Base-by-base conservation (phyloP, 2,329 filamentous ascomycete genomes). In the Pseudocercospora fijiensis region DNA sequence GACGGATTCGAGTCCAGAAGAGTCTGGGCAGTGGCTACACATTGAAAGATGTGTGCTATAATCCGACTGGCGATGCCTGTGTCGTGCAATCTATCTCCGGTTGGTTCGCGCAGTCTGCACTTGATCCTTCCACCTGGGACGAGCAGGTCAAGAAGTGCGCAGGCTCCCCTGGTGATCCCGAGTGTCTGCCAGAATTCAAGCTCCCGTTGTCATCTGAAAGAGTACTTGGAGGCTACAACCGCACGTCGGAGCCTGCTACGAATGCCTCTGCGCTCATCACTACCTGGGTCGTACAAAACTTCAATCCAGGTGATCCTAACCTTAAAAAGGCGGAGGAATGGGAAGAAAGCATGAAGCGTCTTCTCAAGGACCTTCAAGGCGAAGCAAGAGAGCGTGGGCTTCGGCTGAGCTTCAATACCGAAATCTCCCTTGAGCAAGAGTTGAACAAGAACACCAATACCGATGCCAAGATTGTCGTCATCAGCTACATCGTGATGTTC, bases 401-500 rank as follows among this genome's bases (percentile, higher is more conserved):
- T 9, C 86, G 95, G 20, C 80, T 99, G 37, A 98, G 93, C 7
- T 99, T 98, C 83, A 96, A 88, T 57, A 96, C 95, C 0, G 95
- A 99, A 78, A 91, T 94, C 77, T 97, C 93, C 76, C 81, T 99
- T 65, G 94, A 98, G 76, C 86, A 97, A 75, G 95, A 99, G 75
- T 83, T 99, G 63, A 99, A 97, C 81, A 96, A 98, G 79, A 96
- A 92, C 41, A 97, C 92, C 57, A 99, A 99, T 77, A 98, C 95
- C 0, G 95, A 99, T 77, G 96, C 94, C 51, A 97, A 94, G 77
- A 99, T 99, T 72, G 88, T 99, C 24, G 87, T 94, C 60, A 89
- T 99, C 78, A 98, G 94, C 82, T 99, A 99, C 79, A 84, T 98
- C 67, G 91, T 97, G 80, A 99, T 99, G 95, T 99, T 99, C 78